These are phyloP conservation scores for Russula sp. DNA, from an alignment of 768 basidiomycete species.

Conservation along the genomic window DNA sequence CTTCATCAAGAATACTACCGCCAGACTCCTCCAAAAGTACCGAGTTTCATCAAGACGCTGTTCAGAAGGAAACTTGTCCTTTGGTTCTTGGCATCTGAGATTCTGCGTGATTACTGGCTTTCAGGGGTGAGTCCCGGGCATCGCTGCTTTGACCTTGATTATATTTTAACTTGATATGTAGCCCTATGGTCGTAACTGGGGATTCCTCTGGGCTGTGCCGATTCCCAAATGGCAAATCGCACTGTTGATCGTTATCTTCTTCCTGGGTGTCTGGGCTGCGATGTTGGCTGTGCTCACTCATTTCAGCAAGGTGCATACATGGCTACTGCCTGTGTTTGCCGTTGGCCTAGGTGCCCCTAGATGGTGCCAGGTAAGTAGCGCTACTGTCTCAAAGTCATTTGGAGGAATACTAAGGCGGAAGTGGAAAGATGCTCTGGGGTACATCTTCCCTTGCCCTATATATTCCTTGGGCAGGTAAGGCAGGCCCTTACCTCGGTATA, in stretches of 20 bases:
- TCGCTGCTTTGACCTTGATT: neutral
- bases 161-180: slow-evolving; percentile 34
- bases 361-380: slow-evolving; percentile 77
- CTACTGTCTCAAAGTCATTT: neutral
- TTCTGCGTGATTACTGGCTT: slow-evolving; percentile 90
- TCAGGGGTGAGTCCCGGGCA: slow-evolving; percentile 59
- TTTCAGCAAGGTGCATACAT: slow-evolving; percentile 92
- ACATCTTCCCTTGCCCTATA: slow-evolving; percentile 91
- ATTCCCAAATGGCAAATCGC: slow-evolving; percentile 83
- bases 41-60: slow-evolving; percentile 84
- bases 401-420: neutral
- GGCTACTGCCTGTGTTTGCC: slow-evolving; percentile 92
- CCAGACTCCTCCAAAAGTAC: slow-evolving; percentile 92
- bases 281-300: slow-evolving; percentile 73
- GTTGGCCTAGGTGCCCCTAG: slow-evolving; percentile 91
- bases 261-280: slow-evolving; percentile 80
- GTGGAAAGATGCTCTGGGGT: slow-evolving; percentile 81
- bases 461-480: slow-evolving; percentile 86
- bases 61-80: slow-evolving; percentile 89
- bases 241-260: slow-evolving; percentile 78
- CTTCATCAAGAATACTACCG: slow-evolving; percentile 68
- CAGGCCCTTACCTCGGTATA: slow-evolving; percentile 85
- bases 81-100: slow-evolving; percentile 92
- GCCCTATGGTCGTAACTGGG: slow-evolving; percentile 94
- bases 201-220: slow-evolving; percentile 83